Evolutionary conservation across 176 grass and related monocot species (phyloP), one percentile per base, ranked within the genome.

Genomic region (Microstegium vimineum): DNA sequence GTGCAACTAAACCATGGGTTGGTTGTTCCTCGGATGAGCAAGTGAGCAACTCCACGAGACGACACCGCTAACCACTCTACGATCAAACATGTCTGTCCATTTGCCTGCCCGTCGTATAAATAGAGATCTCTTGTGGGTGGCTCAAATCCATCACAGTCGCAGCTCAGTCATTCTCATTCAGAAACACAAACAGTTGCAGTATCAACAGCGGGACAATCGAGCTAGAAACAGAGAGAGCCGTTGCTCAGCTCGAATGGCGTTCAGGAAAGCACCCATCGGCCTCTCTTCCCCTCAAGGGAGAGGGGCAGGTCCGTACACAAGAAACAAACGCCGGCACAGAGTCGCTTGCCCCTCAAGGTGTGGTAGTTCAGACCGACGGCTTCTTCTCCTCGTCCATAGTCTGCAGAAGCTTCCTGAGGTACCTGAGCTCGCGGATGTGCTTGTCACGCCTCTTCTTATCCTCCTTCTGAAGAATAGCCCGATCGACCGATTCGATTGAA

Each of bases 1-100:
- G 16, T 46, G 12, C 85, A 86, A 66, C 85, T 47, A 61, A 87
- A 74, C 85, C 85, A 86, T n/a, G n/a, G n/a, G n/a, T 54, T 52
- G 22, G 2, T 22, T 60, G n/a, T n/a, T n/a, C n/a, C n/a, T n/a
- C n/a, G n/a, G 9, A 38, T 37, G 54, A 86, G 34, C 84, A 68
- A 81, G 59, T 49, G 76, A 86, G 59, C 84, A 8, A 86, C 84
- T 80, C 69, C 84, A 80, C 36, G 13, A 60, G 64, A 16, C 8
- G 7, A 30, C 66, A 5, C 27, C 36, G 1, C 79, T 51, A 80
- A 86, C 82, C 66, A 88, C 69, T 84, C 62, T 36, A 36, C 46
- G 37, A 74, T 45, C 57, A 65, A 57, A 2, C 68, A 15, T 80
- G 7, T n/a, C n/a, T n/a, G n/a, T 61, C 20, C 69, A 40, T 28